Base-by-base conservation (phyloP, 345 rosid genomes). In the Combretum micranthum region DNA sequence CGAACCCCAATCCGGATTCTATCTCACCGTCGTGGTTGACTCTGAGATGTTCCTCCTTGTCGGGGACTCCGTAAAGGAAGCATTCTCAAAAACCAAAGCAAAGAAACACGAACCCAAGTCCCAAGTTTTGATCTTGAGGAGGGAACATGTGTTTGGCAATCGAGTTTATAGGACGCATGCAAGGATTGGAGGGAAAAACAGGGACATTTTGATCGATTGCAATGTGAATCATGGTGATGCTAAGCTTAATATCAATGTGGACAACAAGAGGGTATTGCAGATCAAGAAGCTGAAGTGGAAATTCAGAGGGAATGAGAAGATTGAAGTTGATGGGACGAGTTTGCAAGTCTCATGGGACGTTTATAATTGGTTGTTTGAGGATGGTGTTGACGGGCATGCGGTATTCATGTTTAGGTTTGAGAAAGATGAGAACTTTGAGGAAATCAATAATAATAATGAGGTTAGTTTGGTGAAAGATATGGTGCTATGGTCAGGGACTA, bases 271-370 rank as follows among this genome's bases (percentile, higher is more conserved):
- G 71, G 96, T 93, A 15, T 60, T 93, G 66, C 78, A 68, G 67
- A 72, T 93, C 16, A 93, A 89, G 74, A 59, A 86, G 21, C 61
- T 93, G 42, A 82, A 81, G 72, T 93, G 99, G 99, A 93, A 93
- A 69, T 93, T 93, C 22, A 66, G 99, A 42, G 99, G 99, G 15
- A 93, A 78, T 39, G 99, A 89, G 75, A 78, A 70, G 64, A 74
- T 85, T 14, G 95, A 81, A 48, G 76, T 89, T 1, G 96, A 87
- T 17, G 97, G 96, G 1, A 87, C 80, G 13, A 32, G 72, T 12
- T 63, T 89, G 8, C 93, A 87, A 54, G 72, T 93, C 72, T 93
- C 96, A 0, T 93, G 99, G 99, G 99, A 93, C 47, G 90, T 93
- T 3, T 83, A 93, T 60, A 89, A 85, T 50, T 93, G 99, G 99